Evolutionary conservation across 495 filamentous ascomycete genomes (phyloP).

Genomic region (Patellaria atrata): DNA sequence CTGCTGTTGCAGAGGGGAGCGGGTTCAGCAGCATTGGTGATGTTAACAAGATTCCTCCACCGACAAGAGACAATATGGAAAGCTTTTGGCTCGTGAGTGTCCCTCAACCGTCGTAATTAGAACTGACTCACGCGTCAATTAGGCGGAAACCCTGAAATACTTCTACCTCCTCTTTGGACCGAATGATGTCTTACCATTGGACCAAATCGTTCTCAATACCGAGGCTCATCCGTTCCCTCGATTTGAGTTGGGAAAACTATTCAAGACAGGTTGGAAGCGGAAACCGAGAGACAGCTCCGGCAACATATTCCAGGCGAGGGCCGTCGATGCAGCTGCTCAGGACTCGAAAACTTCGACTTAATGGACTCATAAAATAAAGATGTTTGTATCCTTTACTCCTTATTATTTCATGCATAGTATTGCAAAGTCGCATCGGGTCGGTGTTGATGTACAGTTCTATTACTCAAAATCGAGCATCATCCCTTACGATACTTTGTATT

Average conservation of each 20-base stretch:
- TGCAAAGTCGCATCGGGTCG: no score
- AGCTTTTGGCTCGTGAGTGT: conserved; percentile 51
- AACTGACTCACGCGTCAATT: background rate
- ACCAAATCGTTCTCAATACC: conserved; percentile 83
- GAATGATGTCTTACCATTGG: conserved; percentile 66
- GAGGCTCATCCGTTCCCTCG: conserved; percentile 86
- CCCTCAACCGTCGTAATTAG: background rate
- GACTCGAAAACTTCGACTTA: no score
- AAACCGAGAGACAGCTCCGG: conserved; percentile 36
- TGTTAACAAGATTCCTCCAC: conserved; percentile 34
- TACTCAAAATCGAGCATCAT: no score
- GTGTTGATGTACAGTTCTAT: no score
- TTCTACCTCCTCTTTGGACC: conserved; percentile 90
- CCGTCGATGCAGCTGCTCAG: no score
- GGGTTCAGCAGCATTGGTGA: conserved; percentile 73
- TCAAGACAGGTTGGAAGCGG: conserved; percentile 80
- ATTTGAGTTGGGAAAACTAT: conserved; percentile 62
- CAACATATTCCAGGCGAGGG: no score
- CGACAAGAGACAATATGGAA: conserved; percentile 29
- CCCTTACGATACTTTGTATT: no score
- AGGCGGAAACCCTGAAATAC: conserved; percentile 97
- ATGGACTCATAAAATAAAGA: no score
- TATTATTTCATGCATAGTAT: no score
- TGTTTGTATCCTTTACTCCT: no score
- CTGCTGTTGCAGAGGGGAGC: conserved; percentile 49